phyloP scores from a whole-genome alignment of 129 eudicot genomes.

The Flaveria robusta region DNA sequence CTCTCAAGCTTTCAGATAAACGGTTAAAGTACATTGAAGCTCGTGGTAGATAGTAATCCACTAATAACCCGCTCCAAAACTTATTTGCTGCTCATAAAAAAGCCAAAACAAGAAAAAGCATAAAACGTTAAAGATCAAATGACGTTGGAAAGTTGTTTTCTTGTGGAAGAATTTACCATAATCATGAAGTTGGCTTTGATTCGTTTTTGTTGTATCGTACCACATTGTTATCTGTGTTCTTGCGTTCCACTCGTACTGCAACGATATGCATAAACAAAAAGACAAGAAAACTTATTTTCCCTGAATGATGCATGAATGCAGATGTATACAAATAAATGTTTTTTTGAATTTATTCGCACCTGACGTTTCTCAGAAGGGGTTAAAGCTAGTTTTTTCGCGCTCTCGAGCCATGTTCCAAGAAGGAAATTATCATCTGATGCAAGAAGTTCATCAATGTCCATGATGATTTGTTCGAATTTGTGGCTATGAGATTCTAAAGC shows the following conservation, averaged over 20 bases:
- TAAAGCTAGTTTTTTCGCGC: slow-evolving; percentile 67
- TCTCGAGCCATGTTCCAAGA: slow-evolving; percentile 93
- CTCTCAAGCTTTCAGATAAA: slow-evolving; percentile 53
- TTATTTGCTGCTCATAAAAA: slow-evolving; percentile 67
- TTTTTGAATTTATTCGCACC: slow-evolving; percentile 41
- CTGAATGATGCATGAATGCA: not conserved
- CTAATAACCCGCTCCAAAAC: slow-evolving; percentile 88
- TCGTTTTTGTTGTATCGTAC: slow-evolving; percentile 64
- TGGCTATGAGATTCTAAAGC: slow-evolving; percentile 48
- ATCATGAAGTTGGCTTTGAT: slow-evolving; percentile 89
- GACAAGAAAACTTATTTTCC: not conserved
- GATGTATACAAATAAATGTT: not conserved
- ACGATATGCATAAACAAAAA: not conserved
- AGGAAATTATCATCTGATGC: slow-evolving; percentile 90
- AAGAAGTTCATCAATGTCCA: slow-evolving; percentile 80
- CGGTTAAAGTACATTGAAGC: slow-evolving; percentile 71
- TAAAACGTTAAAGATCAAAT: not conserved
- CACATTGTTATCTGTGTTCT: slow-evolving; percentile 98
- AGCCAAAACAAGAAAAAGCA: not conserved
- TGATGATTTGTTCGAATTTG: slow-evolving; percentile 71
- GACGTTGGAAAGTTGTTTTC: not conserved
- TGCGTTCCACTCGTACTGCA: slow-evolving; percentile 95
- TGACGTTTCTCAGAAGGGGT: slow-evolving; percentile 61
- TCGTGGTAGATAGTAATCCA: slow-evolving; percentile 79
- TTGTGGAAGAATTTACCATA: slow-evolving; percentile 53